Evolutionary conservation across 2,329 filamentous ascomycete species (phyloP).

Genomic region (Mycocentrospora acerina): DNA sequence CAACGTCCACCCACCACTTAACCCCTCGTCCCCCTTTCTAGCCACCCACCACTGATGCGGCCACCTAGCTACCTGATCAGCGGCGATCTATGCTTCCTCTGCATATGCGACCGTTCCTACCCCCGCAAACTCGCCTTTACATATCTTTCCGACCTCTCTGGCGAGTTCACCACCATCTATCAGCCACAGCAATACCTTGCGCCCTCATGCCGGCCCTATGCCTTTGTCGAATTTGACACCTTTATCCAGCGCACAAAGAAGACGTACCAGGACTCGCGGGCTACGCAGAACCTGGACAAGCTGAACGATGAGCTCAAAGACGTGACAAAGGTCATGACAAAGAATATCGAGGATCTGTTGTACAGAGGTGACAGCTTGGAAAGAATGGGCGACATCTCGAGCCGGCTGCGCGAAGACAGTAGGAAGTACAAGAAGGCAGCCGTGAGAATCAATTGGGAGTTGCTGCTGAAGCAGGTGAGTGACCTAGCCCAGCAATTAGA

Average conservation of each 20-base stretch:
- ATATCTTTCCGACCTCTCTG: conserved; percentile 88
- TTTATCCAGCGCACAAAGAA: conserved; percentile 93
- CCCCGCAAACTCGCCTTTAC: conserved; percentile 98
- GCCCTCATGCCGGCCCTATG: conserved; percentile 81
- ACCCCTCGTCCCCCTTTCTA: not conserved
- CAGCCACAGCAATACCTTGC: conserved; percentile 70
- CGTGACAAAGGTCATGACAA: conserved; percentile 99
- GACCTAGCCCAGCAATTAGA: not conserved
- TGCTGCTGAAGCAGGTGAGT: conserved; percentile 81
- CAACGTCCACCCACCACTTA: not conserved
- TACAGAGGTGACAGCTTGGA: conserved; percentile 94
- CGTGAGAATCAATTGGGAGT: conserved; percentile 96
- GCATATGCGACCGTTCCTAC: conserved; percentile 91
- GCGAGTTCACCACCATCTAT: conserved; percentile 90
- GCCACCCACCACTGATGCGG: conserved; percentile 9
- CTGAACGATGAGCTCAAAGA: conserved; percentile 96
- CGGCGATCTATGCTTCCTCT: conserved; percentile 82
- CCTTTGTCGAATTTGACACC: conserved; percentile 96
- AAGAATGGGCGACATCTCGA: conserved; percentile 94
- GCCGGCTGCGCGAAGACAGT: conserved; percentile 83
- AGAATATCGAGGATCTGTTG: conserved; percentile 97
- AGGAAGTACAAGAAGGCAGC: conserved; percentile 92
- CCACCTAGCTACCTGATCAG: conserved; percentile 75
- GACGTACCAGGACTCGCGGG: conserved; percentile 89
- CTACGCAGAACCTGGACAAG: conserved; percentile 88